Percentiles rank a stretch among this genome's conserved stretches.
Evolutionary conservation across 1,284 basidiomycete genomes (phyloP).

Genomic region (Apiotrichum sp.): DNA sequence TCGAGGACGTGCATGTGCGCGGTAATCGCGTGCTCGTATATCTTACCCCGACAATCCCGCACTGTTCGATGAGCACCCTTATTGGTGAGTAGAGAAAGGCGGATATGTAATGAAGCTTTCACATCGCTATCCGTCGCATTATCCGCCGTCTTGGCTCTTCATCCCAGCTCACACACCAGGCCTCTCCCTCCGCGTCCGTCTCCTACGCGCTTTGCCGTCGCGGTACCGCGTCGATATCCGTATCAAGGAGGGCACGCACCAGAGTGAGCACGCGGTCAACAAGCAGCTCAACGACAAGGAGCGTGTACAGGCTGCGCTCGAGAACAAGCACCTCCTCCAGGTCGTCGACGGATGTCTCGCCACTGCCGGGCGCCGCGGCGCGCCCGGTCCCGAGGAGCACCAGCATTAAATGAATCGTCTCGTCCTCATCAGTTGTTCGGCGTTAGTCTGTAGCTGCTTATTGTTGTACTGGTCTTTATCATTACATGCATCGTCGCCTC

Average conservation of each 20-base stretch:
- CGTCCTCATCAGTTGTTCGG: background rate
- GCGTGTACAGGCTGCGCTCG: slow-evolving; percentile 90
- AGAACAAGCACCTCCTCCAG: slow-evolving; percentile 79
- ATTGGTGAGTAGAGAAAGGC: slow-evolving; percentile 53
- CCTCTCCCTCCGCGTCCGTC: slow-evolving; percentile 82
- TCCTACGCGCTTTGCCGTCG: slow-evolving; percentile 81
- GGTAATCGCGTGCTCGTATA: slow-evolving; percentile 73
- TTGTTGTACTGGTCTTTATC: background rate
- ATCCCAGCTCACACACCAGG: slow-evolving; percentile 46
- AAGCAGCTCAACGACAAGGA: slow-evolving; percentile 99
- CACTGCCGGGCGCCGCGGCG: slow-evolving; percentile 50
- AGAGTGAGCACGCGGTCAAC: slow-evolving; percentile 91
- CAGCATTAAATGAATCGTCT: background rate
- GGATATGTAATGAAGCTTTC: no score
- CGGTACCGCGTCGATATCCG: slow-evolving; percentile 93
- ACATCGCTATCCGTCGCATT: no score
- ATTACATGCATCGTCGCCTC: slow-evolving; percentile 1
- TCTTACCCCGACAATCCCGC: slow-evolving; percentile 95
- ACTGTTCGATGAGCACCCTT: slow-evolving; percentile 95
- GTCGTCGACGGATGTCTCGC: slow-evolving; percentile 83
- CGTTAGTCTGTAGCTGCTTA: background rate
- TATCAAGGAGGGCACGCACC: slow-evolving; percentile 90
- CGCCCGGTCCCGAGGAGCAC: slow-evolving; percentile 6
- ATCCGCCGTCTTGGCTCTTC: no score
- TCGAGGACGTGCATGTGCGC: slow-evolving; percentile 71